Percentiles rank a stretch among this genome's conserved stretches.
phyloP scores from a whole-genome alignment of 75 land plant genomes.

The Sequoiadendron giganteum region DNA sequence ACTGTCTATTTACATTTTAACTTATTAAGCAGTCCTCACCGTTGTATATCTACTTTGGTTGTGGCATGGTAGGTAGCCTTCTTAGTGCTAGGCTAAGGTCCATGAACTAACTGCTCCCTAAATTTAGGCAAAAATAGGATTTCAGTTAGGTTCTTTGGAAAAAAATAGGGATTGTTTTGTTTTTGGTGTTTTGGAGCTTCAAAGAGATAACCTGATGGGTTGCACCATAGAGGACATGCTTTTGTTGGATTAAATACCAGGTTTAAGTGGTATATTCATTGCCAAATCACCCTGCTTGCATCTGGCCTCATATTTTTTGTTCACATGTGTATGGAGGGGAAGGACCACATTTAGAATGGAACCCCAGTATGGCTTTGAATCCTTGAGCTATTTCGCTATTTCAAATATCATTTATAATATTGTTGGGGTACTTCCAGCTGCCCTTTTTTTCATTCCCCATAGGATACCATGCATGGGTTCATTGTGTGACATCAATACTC shows the following conservation, averaged over 20 bases:
- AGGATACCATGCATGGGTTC: no score
- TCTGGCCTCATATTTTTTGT: neutral
- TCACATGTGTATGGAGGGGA: neutral
- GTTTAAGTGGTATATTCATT: neutral
- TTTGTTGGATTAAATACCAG: neutral
- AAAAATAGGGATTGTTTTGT: neutral
- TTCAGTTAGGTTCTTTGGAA: no score
- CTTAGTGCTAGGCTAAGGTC: no score
- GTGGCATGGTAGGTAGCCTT: no score
- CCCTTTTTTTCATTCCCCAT: no score
- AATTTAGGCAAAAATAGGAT: no score
- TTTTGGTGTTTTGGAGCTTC: neutral
- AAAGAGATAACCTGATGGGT: neutral
- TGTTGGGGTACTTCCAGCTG: no score
- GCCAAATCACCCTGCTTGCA: neutral
- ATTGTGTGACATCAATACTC: no score
- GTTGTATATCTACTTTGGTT: no score
- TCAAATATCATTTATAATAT: neutral
- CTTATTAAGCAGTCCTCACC: neutral
- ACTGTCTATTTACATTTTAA: neutral
- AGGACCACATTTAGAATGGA: neutral
- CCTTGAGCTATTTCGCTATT: neutral
- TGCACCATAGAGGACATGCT: neutral
- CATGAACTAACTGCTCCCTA: no score
- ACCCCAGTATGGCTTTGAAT: neutral